Conservation (phyloP, 176 grass and related monocot genomes). For the Raddia guianensis region DNA sequence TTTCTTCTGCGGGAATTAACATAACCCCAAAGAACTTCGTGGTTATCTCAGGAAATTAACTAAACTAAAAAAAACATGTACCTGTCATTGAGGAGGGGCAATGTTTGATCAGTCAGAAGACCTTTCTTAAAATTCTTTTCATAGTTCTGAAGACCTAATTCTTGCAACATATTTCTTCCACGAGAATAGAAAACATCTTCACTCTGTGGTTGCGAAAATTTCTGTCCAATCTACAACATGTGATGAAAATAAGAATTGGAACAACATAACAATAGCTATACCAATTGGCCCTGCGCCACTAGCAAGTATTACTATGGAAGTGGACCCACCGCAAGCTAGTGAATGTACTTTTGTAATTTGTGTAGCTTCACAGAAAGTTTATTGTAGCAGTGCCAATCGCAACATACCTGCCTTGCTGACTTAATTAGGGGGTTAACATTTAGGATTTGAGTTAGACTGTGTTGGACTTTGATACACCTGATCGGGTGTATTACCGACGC, state of each 20-base stretch:
- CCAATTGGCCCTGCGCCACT: not conserved
- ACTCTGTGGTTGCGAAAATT: conserved; percentile 70
- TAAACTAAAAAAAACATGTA: not conserved
- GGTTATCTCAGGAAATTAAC: not conserved
- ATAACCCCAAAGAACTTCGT: not conserved
- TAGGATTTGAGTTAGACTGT: not conserved
- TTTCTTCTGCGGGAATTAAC: not conserved
- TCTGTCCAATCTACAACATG: conserved; percentile 74
- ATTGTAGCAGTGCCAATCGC: not conserved
- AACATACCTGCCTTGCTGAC: not conserved
- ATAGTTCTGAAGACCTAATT: conserved; percentile 91
- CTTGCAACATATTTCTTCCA: conserved; percentile 73
- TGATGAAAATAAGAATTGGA: conserved; percentile 19
- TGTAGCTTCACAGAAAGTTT: not conserved
- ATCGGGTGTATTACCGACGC: too few species aligned
- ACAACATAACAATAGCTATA: not conserved
- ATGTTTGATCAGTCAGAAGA: conserved; percentile 82
- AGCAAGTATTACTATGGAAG: not conserved
- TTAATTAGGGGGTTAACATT: not conserved
- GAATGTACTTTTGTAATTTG: not conserved
- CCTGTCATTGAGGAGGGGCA: conserved; percentile 91
- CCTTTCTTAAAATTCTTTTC: conserved; percentile 99
- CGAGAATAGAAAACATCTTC: conserved; percentile 77
- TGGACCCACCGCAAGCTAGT: not conserved
- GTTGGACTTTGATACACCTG: not conserved